Base-by-base conservation (phyloP, 495 filamentous ascomycete genomes). In the Terfezia boudieri region DNA sequence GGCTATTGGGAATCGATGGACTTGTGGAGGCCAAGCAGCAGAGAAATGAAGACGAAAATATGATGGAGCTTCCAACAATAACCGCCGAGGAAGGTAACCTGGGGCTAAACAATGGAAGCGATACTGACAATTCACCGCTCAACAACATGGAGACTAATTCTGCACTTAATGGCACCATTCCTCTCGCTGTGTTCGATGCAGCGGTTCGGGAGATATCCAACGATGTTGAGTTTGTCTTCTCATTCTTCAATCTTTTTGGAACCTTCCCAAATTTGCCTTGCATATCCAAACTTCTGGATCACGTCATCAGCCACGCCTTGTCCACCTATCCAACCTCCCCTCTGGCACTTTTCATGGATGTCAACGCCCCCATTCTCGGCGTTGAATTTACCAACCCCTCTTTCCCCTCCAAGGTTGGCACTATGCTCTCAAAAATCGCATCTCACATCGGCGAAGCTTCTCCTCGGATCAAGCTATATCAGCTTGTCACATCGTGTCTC, bases 111-210 rank as follows among this genome's bases (percentile, higher is more conserved):
- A 73, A 72, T 54, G 76, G 69, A 12, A 70, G 73, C 43, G 69
- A 69, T 8, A 48, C 70, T 6, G 73, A 81, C 55, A 59, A 73
- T 52, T 64, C 66, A 20, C 72, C 76, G 1, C 65, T 82, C 41
- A 20, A 46, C 8, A 20, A 46, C 6, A 17, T 51, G 1, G 66
- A 80, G 56, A 74, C 80, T 57, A 85, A 85, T 43, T 86, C 90
- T 10, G 85, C 84, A 12, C 70, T 95, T 36, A 82, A 80, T 50
- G 90, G 90, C 8, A 88, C 87, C 5, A 92, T 96, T 58, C 87
- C 92, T 4, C 74, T 88, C 51, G 87, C 89, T 36, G 84, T 96
- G 38, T 96, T 95, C 59, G 87, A 93, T 63, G 74, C 82, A 12
- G 84, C 86, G 1, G 79, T 81, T 72, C 87, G 84, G 61, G 75